Evolutionary conservation across 306 rosid species (phyloP), one percentile per base, ranked within the genome.

Genomic region (Geum urbanum): DNA sequence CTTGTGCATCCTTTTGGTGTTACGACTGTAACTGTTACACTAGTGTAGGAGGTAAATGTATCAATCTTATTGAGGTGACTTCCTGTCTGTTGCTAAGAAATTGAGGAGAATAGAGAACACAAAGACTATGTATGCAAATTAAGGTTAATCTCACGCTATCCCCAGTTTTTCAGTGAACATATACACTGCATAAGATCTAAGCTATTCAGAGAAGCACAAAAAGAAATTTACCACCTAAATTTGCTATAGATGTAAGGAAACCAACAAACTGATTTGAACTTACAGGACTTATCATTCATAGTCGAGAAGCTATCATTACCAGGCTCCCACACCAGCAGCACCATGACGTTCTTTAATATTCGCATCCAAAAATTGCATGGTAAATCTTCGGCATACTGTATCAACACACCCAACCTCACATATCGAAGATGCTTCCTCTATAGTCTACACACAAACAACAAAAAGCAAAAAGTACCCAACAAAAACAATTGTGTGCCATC

Each of bases 351-450:
- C 58, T 49, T 67, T 27, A 67, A 8, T 3, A 67, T 49, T 9
- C 9, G 35, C 15, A 16, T 48, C 71, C 71, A 49, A 48, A 67
- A 32, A 48, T 51, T 27, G 58, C 45, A 66, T 27, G 45, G 71
- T 66, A 66, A 47, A 48, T 32, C 58, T 49, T 27, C 15, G 24
- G 56, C 58, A 2, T 66, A 15, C 32, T 47, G 27, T 24, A 24
- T 24, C 27, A 47, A 3, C 44, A 66, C 24, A 39, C 37, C 22
- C 56, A 66, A 43, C 57, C 57, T 66, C 58, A 66, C 71, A 66
- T 66, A 66, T 66, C 15, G 70, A 27, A 27, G 71, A 67, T 67
- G 45, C 58, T 32, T 15, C 5, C 71, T n/a, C 59, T 67, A 67
- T 2, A 24, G 27, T 24, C 27, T 24, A 24, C 58, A 24, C 58